Evolutionary conservation across 2,329 filamentous ascomycete genomes (phyloP).

Genomic region (Nigrospora sphaerica): DNA sequence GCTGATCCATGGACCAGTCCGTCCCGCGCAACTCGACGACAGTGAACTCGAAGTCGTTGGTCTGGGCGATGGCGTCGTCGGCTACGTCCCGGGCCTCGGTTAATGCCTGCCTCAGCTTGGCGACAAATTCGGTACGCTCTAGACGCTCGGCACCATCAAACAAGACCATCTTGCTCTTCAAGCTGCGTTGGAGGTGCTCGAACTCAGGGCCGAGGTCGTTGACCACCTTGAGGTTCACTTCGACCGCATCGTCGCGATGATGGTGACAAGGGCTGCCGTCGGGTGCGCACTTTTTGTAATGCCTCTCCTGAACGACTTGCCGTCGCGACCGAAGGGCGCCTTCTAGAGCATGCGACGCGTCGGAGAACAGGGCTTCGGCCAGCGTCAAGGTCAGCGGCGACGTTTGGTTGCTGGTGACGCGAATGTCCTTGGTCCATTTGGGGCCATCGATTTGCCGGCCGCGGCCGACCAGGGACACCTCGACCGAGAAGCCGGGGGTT

Average conservation of each 20-base stretch:
- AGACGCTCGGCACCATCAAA: conserved; percentile 33
- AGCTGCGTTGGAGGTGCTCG: conserved; percentile 33
- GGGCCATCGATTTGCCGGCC: conserved; percentile 23
- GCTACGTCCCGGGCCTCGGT: conserved; percentile 28
- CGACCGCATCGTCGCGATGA: conserved; percentile 35
- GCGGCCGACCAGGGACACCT: conserved; percentile 36
- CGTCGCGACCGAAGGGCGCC: conserved; percentile 31
- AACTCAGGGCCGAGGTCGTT: conserved; percentile 45
- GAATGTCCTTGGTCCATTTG: conserved; percentile 31
- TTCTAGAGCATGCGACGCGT: conserved; percentile 34
- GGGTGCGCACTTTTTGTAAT: conserved; percentile 26
- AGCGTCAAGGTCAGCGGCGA: conserved; percentile 38
- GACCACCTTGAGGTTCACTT: conserved; percentile 35
- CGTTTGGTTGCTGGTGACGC: conserved; percentile 38
- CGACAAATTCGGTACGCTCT: conserved; percentile 38
- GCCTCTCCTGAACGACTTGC: conserved; percentile 30
- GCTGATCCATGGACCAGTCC: conserved; percentile 38
- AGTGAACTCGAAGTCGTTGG: conserved; percentile 42
- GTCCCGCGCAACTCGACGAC: conserved; percentile 38
- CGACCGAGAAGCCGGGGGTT: conserved; percentile 41
- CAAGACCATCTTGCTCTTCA: conserved; percentile 36
- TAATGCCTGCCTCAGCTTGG: conserved; percentile 29
- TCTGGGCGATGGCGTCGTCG: conserved; percentile 31
- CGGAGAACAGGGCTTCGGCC: conserved; percentile 40
- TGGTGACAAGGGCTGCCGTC: conserved; percentile 27